Percentiles rank a stretch among this genome's conserved stretches.
These are phyloP conservation scores for Trapa bicornis DNA, from an alignment of 345 rosid species.

Conservation along the genomic window DNA sequence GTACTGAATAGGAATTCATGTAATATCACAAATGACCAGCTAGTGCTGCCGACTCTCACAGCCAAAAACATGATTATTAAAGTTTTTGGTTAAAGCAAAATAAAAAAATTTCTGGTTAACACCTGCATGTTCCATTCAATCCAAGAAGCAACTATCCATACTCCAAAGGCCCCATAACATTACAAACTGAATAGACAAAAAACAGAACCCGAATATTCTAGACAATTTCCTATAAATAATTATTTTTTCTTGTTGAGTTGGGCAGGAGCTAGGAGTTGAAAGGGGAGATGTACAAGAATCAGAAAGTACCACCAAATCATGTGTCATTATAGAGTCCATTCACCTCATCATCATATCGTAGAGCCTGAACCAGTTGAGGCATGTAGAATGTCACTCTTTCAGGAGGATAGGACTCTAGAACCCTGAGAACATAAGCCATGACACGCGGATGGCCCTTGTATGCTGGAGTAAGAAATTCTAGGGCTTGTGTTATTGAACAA, in stretches of 20 bases:
- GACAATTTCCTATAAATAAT: neutral
- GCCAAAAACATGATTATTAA: neutral
- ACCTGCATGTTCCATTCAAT: neutral
- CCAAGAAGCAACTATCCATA: neutral
- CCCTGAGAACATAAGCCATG: slow-evolving; percentile 98
- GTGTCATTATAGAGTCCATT: slow-evolving; percentile 7
- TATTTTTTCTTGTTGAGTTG: neutral
- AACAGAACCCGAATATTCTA: too few relatives aligned
- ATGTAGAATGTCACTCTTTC: slow-evolving; percentile 90
- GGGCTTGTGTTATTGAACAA: slow-evolving; percentile 94
- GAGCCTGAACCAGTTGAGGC: slow-evolving; percentile 97
- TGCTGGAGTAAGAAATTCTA: slow-evolving; percentile 86
- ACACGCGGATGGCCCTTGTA: slow-evolving; percentile 98
- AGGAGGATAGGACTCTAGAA: slow-evolving; percentile 97
- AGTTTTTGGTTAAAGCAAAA: neutral
- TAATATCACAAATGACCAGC: neutral
- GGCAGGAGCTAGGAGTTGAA: neutral
- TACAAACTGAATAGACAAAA: too few relatives aligned
- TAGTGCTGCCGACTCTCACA: neutral
- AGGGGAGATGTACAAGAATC: neutral
- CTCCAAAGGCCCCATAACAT: neutral
- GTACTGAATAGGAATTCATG: neutral
- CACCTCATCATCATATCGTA: slow-evolving; percentile 87
- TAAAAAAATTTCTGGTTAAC: neutral
- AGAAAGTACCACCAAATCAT: too few relatives aligned